Evolutionary conservation across 1,284 basidiomycete species (phyloP).

Genomic region (Exobasidium rhododendri): DNA sequence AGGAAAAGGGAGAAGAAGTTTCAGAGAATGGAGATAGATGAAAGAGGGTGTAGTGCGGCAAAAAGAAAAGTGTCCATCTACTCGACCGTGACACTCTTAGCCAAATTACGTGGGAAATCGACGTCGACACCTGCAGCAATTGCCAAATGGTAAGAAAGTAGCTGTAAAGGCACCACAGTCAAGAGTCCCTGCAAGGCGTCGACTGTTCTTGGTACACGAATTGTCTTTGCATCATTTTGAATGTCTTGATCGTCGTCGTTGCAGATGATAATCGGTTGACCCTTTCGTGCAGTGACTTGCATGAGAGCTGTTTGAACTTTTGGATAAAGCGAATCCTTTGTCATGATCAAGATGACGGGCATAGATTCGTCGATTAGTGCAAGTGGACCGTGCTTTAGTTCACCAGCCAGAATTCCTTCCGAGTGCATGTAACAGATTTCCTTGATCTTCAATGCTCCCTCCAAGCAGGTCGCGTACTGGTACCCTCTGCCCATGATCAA

Average conservation of each 20-base stretch:
- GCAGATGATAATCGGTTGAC: slow-evolving; percentile 88
- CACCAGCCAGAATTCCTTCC: slow-evolving; percentile 81
- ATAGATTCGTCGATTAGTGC: slow-evolving; percentile 97
- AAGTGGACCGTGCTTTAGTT: slow-evolving; percentile 97
- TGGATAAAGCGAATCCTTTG: slow-evolving; percentile 94
- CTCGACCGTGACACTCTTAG: slow-evolving; percentile 56
- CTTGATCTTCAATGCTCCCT: slow-evolving; percentile 99
- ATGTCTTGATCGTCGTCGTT: slow-evolving; percentile 87
- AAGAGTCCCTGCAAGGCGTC: slow-evolving; percentile 93
- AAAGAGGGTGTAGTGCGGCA: too few species aligned
- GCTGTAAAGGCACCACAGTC: slow-evolving; percentile 94
- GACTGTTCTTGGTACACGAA: slow-evolving; percentile 74
- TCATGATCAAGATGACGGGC: slow-evolving; percentile 84
- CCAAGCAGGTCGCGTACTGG: slow-evolving; percentile 94
- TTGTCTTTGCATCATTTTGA: slow-evolving; percentile 69
- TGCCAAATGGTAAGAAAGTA: slow-evolving; percentile 94
- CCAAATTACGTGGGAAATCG: slow-evolving; percentile 95
- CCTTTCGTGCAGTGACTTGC: slow-evolving; percentile 96
- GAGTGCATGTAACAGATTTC: slow-evolving; percentile 69
- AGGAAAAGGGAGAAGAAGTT: slow-evolving; percentile 1
- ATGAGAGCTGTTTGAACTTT: slow-evolving; percentile 94
- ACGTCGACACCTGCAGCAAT: slow-evolving; percentile 94
- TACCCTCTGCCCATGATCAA: slow-evolving; percentile 98
- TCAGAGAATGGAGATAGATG: not conserved
- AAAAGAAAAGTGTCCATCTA: too few species aligned